Base-by-base conservation (phyloP, 495 filamentous ascomycete species). In the Symbiotaphrina buchneri region DNA sequence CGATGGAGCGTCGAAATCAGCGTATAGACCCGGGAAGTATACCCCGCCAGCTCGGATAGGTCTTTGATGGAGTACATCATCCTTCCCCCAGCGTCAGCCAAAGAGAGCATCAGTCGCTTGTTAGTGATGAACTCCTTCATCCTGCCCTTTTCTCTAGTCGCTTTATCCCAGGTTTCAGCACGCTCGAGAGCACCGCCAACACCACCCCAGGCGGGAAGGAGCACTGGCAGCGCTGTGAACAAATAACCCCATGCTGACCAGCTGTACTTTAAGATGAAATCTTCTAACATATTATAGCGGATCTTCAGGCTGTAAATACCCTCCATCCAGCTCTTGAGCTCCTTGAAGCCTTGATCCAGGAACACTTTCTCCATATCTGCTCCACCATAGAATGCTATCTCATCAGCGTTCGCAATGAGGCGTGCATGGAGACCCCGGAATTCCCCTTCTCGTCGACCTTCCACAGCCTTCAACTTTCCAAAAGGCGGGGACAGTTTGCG, bases 21-120 rank as follows among this genome's bases (percentile, higher is more conserved):
- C 20, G 77, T 83, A 55, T 93, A 99, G 8, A 99, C 83, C 10
- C 87, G 76, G 11, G 81, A 91, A 1, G 90, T 95, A 52, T 85
- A 79, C 20, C 90, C 90, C 1, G 90, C 90, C 10, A 99, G 56
- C 49, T 95, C 90, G 6, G 84, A 82, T 19, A 99, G 74, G 42
- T 99, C 90, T 55, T 99, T 99, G 55, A 99, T 84, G 39, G 74
- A 81, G 55, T 95, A 95, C 90, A 99, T 99, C 74, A 99, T 87
- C 21, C 90, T 65, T 14, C 84, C 83, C 32, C 90, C 90, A 6
- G 90, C 90, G 49, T 99, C 90, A 3, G 90, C 90, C 10, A 95
- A 64, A 13, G 87, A 94, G 18, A 99, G 66, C 90, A 99, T 95
- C 33, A 99, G 66, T 1, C 90, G 75, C 50, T 95, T 94, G 52